Evolutionary conservation across 2,329 filamentous ascomycete genomes (phyloP).

Genomic region (Ceratocystis variospora): DNA sequence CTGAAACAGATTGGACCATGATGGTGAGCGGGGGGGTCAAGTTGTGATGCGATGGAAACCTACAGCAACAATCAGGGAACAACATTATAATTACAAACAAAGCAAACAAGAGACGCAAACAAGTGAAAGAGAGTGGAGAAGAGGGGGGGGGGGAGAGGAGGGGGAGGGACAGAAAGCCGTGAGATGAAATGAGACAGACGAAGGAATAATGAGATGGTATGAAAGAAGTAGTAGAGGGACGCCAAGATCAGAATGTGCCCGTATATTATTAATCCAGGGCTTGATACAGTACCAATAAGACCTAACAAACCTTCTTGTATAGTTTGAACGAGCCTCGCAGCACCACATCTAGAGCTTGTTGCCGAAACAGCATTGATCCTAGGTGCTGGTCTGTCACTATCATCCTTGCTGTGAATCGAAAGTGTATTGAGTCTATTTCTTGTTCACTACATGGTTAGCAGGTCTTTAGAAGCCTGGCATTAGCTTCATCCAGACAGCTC

Average conservation of each 20-base stretch:
- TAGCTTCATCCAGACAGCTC: too few relatives aligned
- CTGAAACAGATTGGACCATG: conserved; percentile 50
- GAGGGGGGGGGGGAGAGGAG: neutral
- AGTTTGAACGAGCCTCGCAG: too few relatives aligned
- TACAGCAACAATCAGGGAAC: neutral
- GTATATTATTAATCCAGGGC: neutral
- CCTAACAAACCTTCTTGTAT: neutral
- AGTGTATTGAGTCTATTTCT: neutral
- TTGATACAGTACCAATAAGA: neutral
- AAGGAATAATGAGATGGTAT: neutral
- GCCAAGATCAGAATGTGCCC: neutral
- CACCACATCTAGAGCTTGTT: neutral
- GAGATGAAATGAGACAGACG: neutral
- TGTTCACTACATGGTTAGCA: too few relatives aligned
- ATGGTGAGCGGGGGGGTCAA: conserved; percentile 56
- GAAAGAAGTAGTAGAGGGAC: neutral
- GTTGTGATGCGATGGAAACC: conserved; percentile 33
- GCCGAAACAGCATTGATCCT: neutral
- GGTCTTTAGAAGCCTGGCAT: too few relatives aligned
- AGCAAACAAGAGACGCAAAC: neutral
- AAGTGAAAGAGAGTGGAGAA: neutral
- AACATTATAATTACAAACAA: neutral
- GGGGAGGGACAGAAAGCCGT: neutral
- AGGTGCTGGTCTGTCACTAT: neutral
- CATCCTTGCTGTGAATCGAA: neutral